These are phyloP conservation scores for Nakazawaea siamensis DNA, from an alignment of 805 yeast species.

Conservation along the genomic window DNA sequence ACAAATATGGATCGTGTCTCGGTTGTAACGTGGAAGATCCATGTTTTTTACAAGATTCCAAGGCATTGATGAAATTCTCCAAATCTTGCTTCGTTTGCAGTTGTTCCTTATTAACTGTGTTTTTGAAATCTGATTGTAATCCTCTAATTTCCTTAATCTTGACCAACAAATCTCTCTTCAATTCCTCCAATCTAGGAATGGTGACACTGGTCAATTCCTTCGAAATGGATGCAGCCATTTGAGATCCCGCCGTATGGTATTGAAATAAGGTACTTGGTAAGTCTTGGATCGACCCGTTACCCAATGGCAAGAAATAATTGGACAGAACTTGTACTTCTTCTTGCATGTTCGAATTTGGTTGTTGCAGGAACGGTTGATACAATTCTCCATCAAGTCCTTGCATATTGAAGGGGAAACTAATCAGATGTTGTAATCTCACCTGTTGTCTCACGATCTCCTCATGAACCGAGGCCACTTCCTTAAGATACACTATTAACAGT, in stretches of 20 bases:
- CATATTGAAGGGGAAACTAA: conserved; percentile 43
- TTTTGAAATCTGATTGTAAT: conserved; percentile 77
- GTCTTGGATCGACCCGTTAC: conserved; percentile 77
- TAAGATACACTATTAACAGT: conserved; percentile 65
- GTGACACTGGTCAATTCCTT: conserved; percentile 54
- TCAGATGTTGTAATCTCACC: conserved; percentile 71
- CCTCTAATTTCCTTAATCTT: conserved; percentile 84
- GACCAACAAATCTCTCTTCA: conserved; percentile 67
- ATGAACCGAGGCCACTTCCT: conserved; percentile 75
- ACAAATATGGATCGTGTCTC: conserved; percentile 74
- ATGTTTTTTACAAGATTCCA: conserved; percentile 55
- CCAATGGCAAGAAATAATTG: conserved; percentile 64
- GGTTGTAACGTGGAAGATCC: conserved; percentile 35
- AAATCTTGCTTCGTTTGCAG: conserved; percentile 54
- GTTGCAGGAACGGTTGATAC: conserved; percentile 24
- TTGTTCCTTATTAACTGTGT: conserved; percentile 62
- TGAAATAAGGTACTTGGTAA: conserved; percentile 57
- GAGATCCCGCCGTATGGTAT: conserved; percentile 49
- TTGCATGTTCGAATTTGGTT: conserved; percentile 13
- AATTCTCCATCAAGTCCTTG: conserved; percentile 30
- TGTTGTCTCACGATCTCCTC: conserved; percentile 86
- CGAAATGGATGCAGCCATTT: conserved; percentile 47
- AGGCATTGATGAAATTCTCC: conserved; percentile 45
- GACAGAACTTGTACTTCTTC: conserved; percentile 28
- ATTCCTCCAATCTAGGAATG: conserved; percentile 58